Conservation (phyloP, 148 eudicot species). For the Agrostemma githago region DNA sequence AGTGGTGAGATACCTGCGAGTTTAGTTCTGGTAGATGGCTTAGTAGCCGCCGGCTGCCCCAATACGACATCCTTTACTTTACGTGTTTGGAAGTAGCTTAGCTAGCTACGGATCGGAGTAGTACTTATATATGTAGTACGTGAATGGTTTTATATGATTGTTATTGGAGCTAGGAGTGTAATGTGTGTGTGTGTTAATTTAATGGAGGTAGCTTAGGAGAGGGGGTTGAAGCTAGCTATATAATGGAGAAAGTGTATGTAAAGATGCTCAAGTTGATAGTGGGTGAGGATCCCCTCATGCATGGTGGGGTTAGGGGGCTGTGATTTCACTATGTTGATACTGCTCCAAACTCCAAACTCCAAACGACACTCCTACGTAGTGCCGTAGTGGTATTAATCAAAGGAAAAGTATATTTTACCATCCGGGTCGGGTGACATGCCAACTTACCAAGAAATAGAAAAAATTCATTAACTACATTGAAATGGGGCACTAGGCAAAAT, state of each 20-base stretch:
- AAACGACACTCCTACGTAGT: too few relatives aligned
- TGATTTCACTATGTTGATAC: too few relatives aligned
- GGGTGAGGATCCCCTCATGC: neutral
- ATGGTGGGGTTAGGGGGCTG: neutral
- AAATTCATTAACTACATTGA: too few relatives aligned
- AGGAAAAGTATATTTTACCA: too few relatives aligned
- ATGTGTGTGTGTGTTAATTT: neutral
- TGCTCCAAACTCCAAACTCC: too few relatives aligned
- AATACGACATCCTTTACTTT: neutral
- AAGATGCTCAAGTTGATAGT: neutral
- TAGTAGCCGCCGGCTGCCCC: slow-evolving; percentile 16
- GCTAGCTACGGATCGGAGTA: too few relatives aligned
- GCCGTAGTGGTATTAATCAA: too few relatives aligned
- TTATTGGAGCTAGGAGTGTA: neutral
- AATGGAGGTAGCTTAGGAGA: neutral
- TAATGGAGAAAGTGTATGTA: neutral
- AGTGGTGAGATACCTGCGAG: slow-evolving; percentile 48
- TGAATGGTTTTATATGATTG: neutral
- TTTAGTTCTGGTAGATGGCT: slow-evolving; percentile 30
- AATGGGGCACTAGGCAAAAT: too few relatives aligned
- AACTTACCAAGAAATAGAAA: too few relatives aligned
- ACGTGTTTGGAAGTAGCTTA: too few relatives aligned
- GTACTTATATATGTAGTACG: too few relatives aligned
- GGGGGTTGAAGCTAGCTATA: neutral
- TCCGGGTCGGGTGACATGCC: too few relatives aligned